A percentile compares a stretch with the other conserved stretches of the same genome.
Evolutionary conservation across 768 basidiomycete genomes (phyloP).

Genomic region (Macrolepiota albuminosa): DNA sequence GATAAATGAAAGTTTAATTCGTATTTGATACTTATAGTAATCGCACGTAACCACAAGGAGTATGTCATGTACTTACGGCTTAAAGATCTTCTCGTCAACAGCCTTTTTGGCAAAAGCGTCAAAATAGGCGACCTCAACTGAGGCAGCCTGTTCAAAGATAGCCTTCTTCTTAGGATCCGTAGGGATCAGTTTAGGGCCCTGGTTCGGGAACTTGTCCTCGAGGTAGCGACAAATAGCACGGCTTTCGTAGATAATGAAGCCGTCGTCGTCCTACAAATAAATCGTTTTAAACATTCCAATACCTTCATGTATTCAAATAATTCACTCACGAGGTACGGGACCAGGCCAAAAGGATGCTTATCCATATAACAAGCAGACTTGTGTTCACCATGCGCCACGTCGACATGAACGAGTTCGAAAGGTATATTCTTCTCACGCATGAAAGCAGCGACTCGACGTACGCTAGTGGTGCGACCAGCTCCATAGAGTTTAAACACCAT

Average conservation of each 20-base stretch:
- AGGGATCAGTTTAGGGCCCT: conserved; percentile 51
- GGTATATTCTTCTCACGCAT: conserved; percentile 54
- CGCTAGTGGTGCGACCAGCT: conserved; percentile 36
- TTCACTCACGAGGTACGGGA: conserved; percentile 48
- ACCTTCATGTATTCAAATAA: not conserved
- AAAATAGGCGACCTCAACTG: conserved; percentile 52
- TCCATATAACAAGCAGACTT: conserved; percentile 38
- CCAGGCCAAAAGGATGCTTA: conserved; percentile 61
- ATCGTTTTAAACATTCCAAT: not conserved
- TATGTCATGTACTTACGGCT: conserved; percentile 30
- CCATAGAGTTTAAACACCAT: conserved; percentile 47
- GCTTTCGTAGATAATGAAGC: conserved; percentile 57
- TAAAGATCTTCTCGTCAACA: conserved; percentile 47
- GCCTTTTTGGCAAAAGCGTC: conserved; percentile 34
- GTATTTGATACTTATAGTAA: not conserved
- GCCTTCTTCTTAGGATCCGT: conserved; percentile 33
- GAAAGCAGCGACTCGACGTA: conserved; percentile 45
- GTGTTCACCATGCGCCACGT: conserved; percentile 40
- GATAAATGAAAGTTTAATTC: not conserved
- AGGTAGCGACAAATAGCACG: conserved; percentile 61
- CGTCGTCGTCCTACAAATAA: conserved; percentile 39
- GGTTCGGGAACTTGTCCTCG: conserved; percentile 44
- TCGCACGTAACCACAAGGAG: not conserved
- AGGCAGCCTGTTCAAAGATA: conserved; percentile 43
- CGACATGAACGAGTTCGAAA: conserved; percentile 43